A percentile compares a stretch with the other conserved stretches of the same genome.
These are phyloP conservation scores for Xylaria sp. DNA, from an alignment of 2,329 filamentous ascomycete species.

Conservation along the genomic window DNA sequence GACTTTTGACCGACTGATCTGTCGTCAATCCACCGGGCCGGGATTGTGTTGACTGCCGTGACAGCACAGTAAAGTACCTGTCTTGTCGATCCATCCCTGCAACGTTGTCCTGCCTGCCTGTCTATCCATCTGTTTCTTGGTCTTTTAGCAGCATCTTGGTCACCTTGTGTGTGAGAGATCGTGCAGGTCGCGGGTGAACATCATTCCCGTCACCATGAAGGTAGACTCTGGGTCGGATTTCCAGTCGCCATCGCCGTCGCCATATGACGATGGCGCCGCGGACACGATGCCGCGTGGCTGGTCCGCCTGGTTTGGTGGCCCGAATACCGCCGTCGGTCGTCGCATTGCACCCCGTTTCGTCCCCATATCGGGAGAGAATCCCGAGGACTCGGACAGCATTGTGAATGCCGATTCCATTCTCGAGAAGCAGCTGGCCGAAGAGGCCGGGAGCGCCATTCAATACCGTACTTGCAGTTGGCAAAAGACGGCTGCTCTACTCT, in stretches of 20 bases:
- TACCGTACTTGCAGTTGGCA: slow-evolving; percentile 95
- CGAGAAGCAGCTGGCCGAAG: slow-evolving; percentile 77
- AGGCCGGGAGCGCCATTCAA: slow-evolving; percentile 83
- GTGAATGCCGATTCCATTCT: slow-evolving; percentile 61
- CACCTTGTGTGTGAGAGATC: too few species aligned
- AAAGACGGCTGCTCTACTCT: slow-evolving; percentile 90
- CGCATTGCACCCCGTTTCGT: slow-evolving; percentile 60
- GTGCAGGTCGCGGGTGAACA: background rate
- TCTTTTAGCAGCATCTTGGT: too few species aligned
- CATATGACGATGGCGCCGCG: slow-evolving; percentile 61
- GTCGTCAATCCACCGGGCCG: background rate
- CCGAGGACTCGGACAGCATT: slow-evolving; percentile 55
- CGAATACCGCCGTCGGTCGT: slow-evolving; percentile 58
- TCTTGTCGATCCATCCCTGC: background rate
- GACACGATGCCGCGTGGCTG: slow-evolving; percentile 53
- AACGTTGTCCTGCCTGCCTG: background rate
- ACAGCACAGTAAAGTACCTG: background rate
- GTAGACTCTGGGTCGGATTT: slow-evolving; percentile 41
- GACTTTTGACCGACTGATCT: background rate
- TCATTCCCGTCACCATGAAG: slow-evolving; percentile 34
- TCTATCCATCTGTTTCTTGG: too few species aligned
- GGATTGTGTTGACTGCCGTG: background rate
- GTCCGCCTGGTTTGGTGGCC: slow-evolving; percentile 55
- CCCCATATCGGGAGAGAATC: slow-evolving; percentile 33
- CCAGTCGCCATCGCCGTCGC: slow-evolving; percentile 35